Evolutionary conservation across 371 early-diverging fungal species (phyloP), one percentile per base, ranked within the genome.

Genomic region (Blakeslea trispora): DNA sequence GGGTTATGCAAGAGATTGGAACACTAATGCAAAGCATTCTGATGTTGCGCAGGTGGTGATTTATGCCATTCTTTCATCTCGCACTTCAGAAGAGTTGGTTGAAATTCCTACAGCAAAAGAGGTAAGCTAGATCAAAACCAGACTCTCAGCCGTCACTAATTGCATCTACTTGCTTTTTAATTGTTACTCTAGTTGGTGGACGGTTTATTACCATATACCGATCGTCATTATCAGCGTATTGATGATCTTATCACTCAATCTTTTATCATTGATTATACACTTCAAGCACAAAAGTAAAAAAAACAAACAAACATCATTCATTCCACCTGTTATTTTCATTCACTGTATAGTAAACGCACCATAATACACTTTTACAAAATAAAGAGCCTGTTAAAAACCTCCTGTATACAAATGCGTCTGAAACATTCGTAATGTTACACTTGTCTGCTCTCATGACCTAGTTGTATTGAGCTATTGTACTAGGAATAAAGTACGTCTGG

Each of bases 1-100:
- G 40, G 71, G 71, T n/a, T 96, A 91, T 66, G 81, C 93, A 47
- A 88, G 93, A 47, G 91, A 93, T 72, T 97, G 97, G 98, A 97
- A 97, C 79, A 95, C 97, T 9, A 90, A 94, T 62, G 86, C 88
- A 17, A 89, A 87, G 68, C 83, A 89, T 64, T 78, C 91, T 14
- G 72, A 76, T 35, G 70, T 89, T 37, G 95, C 97, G 6, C 97
- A 97, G 63, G 80, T 87, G 2, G 76, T 94, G 13, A 79, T 98
- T 31, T 56, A 93, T 66, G 82, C 89, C 34, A 81, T 97, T 10
- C 73, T 97, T 19, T 79, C 80, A 17, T 64, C 72, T 28, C 87
- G 84, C 50, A 72, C 81, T 21, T 71, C 85, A 5, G 83, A 90
- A 57, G 74, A 82, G 21, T 64, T 97, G 48, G 74, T 86, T 40